phyloP scores from a whole-genome alignment of 2,329 filamentous ascomycete species.

The Monosporascus sp. region DNA sequence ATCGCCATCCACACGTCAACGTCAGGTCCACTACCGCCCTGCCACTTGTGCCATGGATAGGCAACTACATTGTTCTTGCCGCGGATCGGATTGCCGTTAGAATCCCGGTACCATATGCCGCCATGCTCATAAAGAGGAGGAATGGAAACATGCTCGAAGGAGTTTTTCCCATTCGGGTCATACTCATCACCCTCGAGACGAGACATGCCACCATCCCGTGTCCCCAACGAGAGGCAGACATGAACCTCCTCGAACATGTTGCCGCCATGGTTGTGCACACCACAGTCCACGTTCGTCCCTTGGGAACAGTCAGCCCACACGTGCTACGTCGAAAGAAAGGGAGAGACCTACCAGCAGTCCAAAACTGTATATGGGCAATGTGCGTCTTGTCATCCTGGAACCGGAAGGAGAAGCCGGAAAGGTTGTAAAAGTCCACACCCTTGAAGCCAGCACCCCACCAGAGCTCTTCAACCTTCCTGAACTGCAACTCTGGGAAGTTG shows the following conservation, averaged over 20 bases:
- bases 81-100: neutral
- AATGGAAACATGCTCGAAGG: no score
- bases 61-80: neutral
- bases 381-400: neutral
- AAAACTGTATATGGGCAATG: neutral
- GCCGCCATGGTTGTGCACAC: no score
- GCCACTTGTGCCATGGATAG: constrained; percentile 1
- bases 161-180: no score
- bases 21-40: neutral
- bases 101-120: neutral
- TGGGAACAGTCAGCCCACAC: no score
- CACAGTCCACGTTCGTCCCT: no score
- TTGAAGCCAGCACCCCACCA: constrained; percentile 2
- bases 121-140: no score
- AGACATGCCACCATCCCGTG: no score
- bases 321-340: no score
- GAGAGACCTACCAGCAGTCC: neutral
- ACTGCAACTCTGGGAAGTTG: neutral
- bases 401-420: constrained; percentile 1
- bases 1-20: constrained; percentile 1
- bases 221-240: no score
- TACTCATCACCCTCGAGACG: no score
- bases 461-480: constrained; percentile 1
- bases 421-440: constrained; percentile 2
- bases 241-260: no score